A percentile compares a stretch with the other conserved stretches of the same genome.
These are phyloP conservation scores for Backusella australiensis DNA, from an alignment of 192 early-diverging fungal species.

Conservation along the genomic window DNA sequence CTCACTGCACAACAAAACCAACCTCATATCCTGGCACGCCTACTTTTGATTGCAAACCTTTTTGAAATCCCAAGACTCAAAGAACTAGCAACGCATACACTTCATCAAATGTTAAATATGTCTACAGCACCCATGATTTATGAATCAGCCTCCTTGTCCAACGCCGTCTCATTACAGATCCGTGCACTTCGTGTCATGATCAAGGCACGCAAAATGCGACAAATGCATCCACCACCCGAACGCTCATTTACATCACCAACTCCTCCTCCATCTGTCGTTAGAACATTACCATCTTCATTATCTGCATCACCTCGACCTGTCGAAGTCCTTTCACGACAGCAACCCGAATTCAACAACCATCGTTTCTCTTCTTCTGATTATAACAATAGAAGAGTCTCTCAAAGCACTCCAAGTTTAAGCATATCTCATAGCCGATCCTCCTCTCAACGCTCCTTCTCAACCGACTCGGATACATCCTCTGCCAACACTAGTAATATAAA, in stretches of 20 bases:
- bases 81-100: slow-evolving; percentile 50
- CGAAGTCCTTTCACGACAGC: background rate
- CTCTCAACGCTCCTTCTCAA: background rate
- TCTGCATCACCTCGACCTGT: background rate
- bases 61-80: slow-evolving; percentile 58
- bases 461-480: background rate
- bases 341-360: background rate
- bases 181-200: slow-evolving; percentile 53
- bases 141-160: slow-evolving; percentile 62
- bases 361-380: background rate
- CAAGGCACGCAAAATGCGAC: slow-evolving; percentile 50
- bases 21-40: slow-evolving; percentile 58
- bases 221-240: slow-evolving; percentile 1
- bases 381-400: background rate
- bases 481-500: background rate
- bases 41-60: slow-evolving; percentile 58
- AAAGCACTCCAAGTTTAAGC: background rate
- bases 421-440: background rate
- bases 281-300: background rate
- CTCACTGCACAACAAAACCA: slow-evolving; percentile 64
- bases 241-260: background rate
- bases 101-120: slow-evolving; percentile 61
- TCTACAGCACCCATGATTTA: slow-evolving; percentile 63
- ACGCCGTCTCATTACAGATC: slow-evolving; percentile 61
- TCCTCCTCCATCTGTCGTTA: background rate